Evolutionary conservation across 192 early-diverging fungal species (phyloP).

Genomic region (Entomortierella chlamydospora): DNA sequence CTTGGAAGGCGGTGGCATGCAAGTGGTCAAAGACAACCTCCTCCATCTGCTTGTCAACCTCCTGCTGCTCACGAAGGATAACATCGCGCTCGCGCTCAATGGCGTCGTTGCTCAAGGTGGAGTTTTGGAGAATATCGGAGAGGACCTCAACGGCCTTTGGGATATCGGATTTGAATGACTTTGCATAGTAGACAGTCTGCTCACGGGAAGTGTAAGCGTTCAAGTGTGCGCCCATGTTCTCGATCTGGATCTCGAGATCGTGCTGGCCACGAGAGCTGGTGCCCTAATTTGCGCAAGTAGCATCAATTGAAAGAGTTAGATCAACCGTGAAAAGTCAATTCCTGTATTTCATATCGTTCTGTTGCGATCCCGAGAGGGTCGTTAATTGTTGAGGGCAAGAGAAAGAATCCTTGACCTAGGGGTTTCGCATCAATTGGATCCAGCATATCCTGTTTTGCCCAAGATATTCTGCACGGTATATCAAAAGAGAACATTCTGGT

Average conservation of each 20-base stretch:
- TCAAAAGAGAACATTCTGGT: background rate
- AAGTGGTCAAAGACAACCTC: slow-evolving; percentile 99
- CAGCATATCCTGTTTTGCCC: too few relatives aligned
- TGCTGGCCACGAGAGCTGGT: slow-evolving; percentile 88
- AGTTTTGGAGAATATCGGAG: slow-evolving; percentile 94
- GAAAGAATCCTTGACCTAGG: too few relatives aligned
- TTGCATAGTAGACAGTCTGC: slow-evolving; percentile 99
- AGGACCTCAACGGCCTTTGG: slow-evolving; percentile 90
- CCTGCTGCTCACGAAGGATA: slow-evolving; percentile 95
- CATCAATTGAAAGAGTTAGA: too few relatives aligned
- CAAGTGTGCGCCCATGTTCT: slow-evolving; percentile 98
- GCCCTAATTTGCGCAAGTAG: slow-evolving; percentile 63
- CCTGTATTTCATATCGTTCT: background rate
- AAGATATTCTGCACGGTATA: too few relatives aligned
- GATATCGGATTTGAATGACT: slow-evolving; percentile 90
- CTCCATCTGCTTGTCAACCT: slow-evolving; percentile 92
- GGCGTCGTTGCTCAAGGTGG: slow-evolving; percentile 77
- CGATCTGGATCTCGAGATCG: slow-evolving; percentile 94
- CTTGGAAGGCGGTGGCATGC: slow-evolving; percentile 95
- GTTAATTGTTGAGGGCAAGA: too few relatives aligned
- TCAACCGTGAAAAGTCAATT: background rate
- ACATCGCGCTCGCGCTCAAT: slow-evolving; percentile 98
- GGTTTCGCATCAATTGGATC: too few relatives aligned
- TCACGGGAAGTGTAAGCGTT: slow-evolving; percentile 99
- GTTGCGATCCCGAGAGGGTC: too few relatives aligned